Evolutionary conservation across 1,284 basidiomycete genomes (phyloP).

Genomic region (Puccinia coronata): DNA sequence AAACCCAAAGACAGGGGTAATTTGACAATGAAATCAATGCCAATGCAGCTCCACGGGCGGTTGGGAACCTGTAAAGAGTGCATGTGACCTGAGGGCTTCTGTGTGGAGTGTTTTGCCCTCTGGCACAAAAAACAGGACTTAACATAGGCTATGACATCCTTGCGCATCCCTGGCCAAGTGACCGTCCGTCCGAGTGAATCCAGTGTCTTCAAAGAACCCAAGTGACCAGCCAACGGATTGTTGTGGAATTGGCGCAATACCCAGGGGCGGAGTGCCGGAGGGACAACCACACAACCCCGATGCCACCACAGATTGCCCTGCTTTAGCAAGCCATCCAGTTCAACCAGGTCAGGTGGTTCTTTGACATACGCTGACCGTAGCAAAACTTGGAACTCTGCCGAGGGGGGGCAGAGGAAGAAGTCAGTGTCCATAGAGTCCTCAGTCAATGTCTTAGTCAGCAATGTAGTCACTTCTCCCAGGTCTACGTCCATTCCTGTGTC

Average conservation of each 20-base stretch:
- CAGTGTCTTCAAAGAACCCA: background rate
- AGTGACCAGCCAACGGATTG: background rate
- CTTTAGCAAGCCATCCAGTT: background rate
- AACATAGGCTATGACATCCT: background rate
- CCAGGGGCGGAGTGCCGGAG: background rate
- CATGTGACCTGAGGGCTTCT: background rate
- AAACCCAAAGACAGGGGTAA: background rate
- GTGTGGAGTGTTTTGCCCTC: background rate
- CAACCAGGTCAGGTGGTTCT: background rate
- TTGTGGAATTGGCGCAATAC: background rate
- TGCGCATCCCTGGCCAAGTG: background rate
- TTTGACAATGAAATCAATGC: constrained; percentile 18
- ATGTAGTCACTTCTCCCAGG: background rate
- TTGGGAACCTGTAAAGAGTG: background rate
- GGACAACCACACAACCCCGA: background rate
- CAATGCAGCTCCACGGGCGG: constrained; percentile 1
- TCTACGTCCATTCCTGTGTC: background rate
- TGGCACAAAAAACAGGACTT: background rate
- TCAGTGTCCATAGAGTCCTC: background rate
- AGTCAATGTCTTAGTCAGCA: too few relatives aligned
- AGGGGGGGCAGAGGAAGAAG: background rate
- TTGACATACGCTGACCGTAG: background rate
- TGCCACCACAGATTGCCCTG: background rate
- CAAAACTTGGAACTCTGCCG: background rate
- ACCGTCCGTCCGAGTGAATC: background rate